A percentile compares a stretch with the other conserved stretches of the same genome.
phyloP scores from a whole-genome alignment of 441 rosid species.

The Pelargonium citronellum region DNA sequence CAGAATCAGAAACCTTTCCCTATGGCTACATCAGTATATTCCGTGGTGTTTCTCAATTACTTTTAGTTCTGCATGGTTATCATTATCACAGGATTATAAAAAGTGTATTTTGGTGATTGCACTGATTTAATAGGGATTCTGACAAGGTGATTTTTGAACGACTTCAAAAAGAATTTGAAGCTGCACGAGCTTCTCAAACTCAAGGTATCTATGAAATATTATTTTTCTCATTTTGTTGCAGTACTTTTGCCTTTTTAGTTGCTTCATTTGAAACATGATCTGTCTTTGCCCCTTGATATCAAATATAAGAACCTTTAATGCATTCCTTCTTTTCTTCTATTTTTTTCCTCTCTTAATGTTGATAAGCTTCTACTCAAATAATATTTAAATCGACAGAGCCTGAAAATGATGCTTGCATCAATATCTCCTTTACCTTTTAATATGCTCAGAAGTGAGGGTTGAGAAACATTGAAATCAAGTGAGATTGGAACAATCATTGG shows the following conservation, averaged over 20 bases:
- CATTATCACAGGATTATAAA: slow-evolving; percentile 11
- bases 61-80: slow-evolving; percentile 4
- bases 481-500: background rate
- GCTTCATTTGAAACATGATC: background rate
- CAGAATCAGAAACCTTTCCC: background rate
- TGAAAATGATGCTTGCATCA: background rate
- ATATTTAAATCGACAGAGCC: background rate
- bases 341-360: background rate
- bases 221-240: background rate
- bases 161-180: slow-evolving; percentile 81
- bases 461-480: background rate
- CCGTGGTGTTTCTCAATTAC: background rate
- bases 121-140: slow-evolving; percentile 60
- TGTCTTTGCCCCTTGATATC: background rate
- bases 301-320: background rate
- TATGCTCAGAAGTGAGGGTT: background rate
- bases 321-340: background rate
- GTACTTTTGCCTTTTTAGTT: background rate
- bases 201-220: slow-evolving; percentile 44
- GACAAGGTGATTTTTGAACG: slow-evolving; percentile 82
- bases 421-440: background rate
- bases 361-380: background rate
- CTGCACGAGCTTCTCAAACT: slow-evolving; percentile 69
- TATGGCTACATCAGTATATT: background rate
- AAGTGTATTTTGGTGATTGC: slow-evolving; percentile 15